These are phyloP conservation scores for Firmiana major DNA, from an alignment of 345 rosid species.

Conservation along the genomic window DNA sequence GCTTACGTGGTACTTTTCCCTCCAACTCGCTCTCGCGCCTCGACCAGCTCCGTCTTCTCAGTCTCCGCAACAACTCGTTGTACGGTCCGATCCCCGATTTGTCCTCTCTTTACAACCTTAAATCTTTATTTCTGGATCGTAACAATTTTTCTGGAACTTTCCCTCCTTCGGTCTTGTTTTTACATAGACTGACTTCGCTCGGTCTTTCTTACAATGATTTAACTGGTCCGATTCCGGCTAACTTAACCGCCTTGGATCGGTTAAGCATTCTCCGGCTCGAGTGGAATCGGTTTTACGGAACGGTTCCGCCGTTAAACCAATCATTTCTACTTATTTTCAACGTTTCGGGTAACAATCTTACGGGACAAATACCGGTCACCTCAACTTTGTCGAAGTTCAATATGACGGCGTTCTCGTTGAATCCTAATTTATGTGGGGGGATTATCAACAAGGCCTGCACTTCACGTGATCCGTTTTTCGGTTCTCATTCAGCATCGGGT, in stretches of 20 bases:
- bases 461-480: constrained; percentile 63
- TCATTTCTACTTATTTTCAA: constrained; percentile 47
- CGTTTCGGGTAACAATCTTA: constrained; percentile 71
- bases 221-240: constrained; percentile 58
- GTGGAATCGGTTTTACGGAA: constrained; percentile 60
- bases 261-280: constrained; percentile 63
- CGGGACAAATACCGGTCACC: constrained; percentile 65
- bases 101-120: constrained; percentile 58
- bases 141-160: constrained; percentile 67
- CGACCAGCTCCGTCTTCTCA: constrained; percentile 83
- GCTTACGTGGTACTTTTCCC: constrained; percentile 66
- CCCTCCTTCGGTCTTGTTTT: constrained; percentile 56
- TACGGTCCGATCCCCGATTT: constrained; percentile 80
- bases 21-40: constrained; percentile 65
- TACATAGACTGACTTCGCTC: constrained; percentile 53
- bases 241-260: constrained; percentile 44
- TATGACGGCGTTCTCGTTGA: constrained; percentile 47
- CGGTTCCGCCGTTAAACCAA: constrained; percentile 70
- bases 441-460: constrained; percentile 54
- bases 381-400: constrained; percentile 58
- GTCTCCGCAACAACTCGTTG: constrained; percentile 75
- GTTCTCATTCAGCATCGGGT: constrained; percentile 38
- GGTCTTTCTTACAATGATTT: constrained; percentile 56
- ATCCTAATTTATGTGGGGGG: constrained; percentile 82
- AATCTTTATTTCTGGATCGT: constrained; percentile 52